These are phyloP conservation scores for Populus euphratica DNA, from an alignment of 345 rosid species.

Conservation along the genomic window DNA sequence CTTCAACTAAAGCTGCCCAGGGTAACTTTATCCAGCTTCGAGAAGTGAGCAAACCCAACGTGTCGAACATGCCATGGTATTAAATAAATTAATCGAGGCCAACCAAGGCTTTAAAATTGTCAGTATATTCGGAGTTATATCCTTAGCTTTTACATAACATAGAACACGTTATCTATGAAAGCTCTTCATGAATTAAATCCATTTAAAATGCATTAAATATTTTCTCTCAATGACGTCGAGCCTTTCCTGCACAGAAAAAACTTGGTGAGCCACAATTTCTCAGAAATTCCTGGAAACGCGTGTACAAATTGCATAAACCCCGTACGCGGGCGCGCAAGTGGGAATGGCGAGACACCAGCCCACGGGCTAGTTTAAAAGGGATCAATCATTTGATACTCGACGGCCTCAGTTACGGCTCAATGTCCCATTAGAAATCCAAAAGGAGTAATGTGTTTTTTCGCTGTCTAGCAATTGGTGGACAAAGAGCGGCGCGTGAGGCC, in stretches of 20 bases:
- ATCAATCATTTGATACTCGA: conserved; percentile 18
- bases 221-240: not conserved
- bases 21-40: not conserved
- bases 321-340: not conserved
- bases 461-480: conserved; percentile 26
- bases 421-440: not conserved
- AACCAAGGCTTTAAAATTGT: not conserved
- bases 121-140: too few relatives aligned
- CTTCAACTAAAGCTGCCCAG: not conserved
- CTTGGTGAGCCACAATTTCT: not conserved
- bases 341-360: not conserved
- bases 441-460: not conserved
- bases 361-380: not conserved
- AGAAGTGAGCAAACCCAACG: not conserved
- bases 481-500: conserved; percentile 31
- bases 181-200: too few relatives aligned
- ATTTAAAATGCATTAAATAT: too few relatives aligned
- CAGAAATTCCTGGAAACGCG: not conserved
- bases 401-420: not conserved
- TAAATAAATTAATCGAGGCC: not conserved
- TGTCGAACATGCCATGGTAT: not conserved
- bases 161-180: too few relatives aligned
- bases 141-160: too few relatives aligned
- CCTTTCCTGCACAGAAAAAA: not conserved
- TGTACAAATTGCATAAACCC: not conserved